phyloP scores from a whole-genome alignment of 495 filamentous ascomycete species.

The Cudoniella acicularis region DNA sequence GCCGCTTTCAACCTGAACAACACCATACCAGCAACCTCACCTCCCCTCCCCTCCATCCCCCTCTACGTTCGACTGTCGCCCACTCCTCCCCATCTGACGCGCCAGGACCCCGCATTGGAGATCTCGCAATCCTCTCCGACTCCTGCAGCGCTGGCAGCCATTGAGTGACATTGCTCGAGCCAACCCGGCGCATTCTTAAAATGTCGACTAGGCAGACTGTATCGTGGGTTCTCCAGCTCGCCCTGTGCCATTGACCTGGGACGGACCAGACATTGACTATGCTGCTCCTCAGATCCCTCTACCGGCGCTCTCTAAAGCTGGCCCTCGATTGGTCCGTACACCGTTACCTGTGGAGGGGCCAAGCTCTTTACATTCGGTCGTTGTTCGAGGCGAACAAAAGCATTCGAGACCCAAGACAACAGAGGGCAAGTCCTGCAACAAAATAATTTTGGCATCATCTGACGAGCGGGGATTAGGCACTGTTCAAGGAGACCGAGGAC shows the following conservation, averaged over 20 bases:
- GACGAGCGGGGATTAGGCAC: constrained; percentile 48
- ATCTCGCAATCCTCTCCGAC: too few relatives aligned
- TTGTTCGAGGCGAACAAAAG: constrained; percentile 93
- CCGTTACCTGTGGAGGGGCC: constrained; percentile 85
- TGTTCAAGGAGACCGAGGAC: constrained; percentile 84
- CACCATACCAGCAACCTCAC: too few relatives aligned
- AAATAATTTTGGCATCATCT: neutral
- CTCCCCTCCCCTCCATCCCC: too few relatives aligned
- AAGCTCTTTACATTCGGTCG: constrained; percentile 91
- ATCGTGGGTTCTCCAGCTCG: constrained; percentile 11
- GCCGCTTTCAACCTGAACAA: too few relatives aligned
- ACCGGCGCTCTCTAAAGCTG: constrained; percentile 88
- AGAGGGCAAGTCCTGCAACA: constrained; percentile 56
- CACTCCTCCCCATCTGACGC: too few relatives aligned
- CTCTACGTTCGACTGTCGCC: too few relatives aligned
- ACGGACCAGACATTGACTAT: neutral
- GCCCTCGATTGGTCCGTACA: constrained; percentile 93
- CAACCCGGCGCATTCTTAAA: constrained; percentile 2
- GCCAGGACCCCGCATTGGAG: too few relatives aligned
- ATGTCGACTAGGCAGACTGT: constrained; percentile 26
- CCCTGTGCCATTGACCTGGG: neutral
- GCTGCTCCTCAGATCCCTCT: constrained; percentile 65
- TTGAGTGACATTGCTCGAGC: too few relatives aligned
- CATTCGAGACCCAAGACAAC: constrained; percentile 80
- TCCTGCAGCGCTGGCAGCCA: too few relatives aligned